Conservation (phyloP, 768 basidiomycete genomes). For the Chalciporus piperatus region DNA sequence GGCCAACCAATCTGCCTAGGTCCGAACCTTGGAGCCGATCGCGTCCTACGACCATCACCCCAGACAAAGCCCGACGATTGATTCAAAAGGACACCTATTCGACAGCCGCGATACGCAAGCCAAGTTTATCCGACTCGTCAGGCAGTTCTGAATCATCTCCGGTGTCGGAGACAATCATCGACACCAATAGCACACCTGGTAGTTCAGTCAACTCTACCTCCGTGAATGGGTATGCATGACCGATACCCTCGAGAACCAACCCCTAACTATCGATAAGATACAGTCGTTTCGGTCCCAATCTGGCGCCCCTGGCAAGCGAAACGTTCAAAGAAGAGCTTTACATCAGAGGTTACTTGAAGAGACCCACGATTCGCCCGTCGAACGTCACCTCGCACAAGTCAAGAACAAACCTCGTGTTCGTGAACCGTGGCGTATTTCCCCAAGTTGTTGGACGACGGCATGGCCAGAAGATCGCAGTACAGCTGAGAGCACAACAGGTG, state of each 20-base stretch:
- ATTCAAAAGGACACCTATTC: background rate
- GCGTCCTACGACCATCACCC: background rate
- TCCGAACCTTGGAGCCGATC: too few species aligned
- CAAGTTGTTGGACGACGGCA: conserved; percentile 19
- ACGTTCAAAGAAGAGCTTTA: conserved; percentile 29
- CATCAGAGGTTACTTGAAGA: conserved; percentile 24
- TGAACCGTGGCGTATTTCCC: conserved; percentile 7
- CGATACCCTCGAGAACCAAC: background rate
- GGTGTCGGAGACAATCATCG: background rate
- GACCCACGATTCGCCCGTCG: conserved; percentile 11
- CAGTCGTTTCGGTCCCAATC: conserved; percentile 8
- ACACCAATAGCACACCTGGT: background rate
- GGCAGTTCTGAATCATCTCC: conserved; percentile 8
- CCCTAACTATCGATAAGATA: conserved; percentile 1
- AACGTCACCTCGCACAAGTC: conserved; percentile 2
- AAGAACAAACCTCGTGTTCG: background rate
- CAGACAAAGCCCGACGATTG: background rate
- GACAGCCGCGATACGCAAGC: background rate
- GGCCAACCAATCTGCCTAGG: background rate
- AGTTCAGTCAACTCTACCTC: background rate
- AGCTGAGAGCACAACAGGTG: conserved; percentile 16
- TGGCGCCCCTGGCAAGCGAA: conserved; percentile 28
- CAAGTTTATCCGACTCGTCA: background rate
- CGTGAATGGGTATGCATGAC: conserved; percentile 12
- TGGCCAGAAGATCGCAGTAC: conserved; percentile 17